Percentiles rank a stretch among this genome's conserved stretches.
phyloP scores from a whole-genome alignment of 2,329 filamentous ascomycete genomes.

The Cordyceps pruinosa region DNA sequence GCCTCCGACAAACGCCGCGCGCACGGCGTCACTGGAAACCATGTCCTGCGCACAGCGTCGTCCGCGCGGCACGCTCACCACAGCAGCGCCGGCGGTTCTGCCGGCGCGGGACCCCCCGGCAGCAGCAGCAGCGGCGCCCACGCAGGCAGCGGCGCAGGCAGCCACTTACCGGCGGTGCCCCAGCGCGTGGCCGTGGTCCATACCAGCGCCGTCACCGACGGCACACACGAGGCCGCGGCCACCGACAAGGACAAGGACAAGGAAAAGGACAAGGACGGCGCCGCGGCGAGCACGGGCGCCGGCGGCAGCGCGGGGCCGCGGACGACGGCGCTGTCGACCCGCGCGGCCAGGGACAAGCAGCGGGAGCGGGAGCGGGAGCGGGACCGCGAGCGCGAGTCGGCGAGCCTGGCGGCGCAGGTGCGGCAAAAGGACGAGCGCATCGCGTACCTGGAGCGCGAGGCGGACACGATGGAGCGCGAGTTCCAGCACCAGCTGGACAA shows the following conservation, averaged over 20 bases:
- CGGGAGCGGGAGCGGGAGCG: constrained; percentile 13
- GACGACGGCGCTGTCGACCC: too few species aligned
- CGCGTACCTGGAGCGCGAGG: constrained; percentile 44
- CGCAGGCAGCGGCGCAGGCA: constrained; percentile 24
- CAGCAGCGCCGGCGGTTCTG: constrained; percentile 15
- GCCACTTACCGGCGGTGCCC: constrained; percentile 23
- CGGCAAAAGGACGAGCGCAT: constrained; percentile 47
- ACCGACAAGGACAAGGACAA: constrained; percentile 20
- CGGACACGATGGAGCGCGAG: constrained; percentile 45
- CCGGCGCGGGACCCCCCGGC: neutral
- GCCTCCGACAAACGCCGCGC: constrained; percentile 39
- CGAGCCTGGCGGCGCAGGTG: constrained; percentile 24
- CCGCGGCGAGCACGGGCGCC: constrained; percentile 11
- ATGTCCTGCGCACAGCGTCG: constrained; percentile 18
- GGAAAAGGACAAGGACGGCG: constrained; percentile 16
- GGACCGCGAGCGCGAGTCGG: constrained; percentile 22
- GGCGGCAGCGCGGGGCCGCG: constrained; percentile 19
- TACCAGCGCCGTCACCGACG: constrained; percentile 19
- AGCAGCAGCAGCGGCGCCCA: constrained; percentile 21
- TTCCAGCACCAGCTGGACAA: constrained; percentile 47
- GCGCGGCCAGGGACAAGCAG: constrained; percentile 5
- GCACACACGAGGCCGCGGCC: constrained; percentile 23
- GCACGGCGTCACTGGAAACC: constrained; percentile 18
- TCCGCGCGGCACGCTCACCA: constrained; percentile 4
- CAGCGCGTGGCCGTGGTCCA: constrained; percentile 24